Evolutionary conservation across 1,139 yeast species (phyloP).

Genomic region (Taphrina wiesneri): DNA sequence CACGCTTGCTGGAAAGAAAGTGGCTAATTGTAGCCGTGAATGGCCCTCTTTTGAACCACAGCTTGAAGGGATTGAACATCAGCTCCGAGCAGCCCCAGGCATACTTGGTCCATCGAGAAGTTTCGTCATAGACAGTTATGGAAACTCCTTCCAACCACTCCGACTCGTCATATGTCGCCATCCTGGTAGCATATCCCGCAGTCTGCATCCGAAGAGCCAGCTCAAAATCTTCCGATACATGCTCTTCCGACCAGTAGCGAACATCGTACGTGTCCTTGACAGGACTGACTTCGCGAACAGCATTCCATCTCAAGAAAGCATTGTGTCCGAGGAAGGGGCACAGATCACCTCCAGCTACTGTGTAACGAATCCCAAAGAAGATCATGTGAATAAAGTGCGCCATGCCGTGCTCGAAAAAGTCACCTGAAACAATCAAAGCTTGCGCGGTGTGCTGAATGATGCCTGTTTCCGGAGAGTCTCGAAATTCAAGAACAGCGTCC

Average conservation of each 20-base stretch:
- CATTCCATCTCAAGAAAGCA: conserved; percentile 38
- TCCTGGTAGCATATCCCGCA: conserved; percentile 35
- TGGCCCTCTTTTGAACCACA: conserved; percentile 35
- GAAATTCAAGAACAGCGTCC: conserved; percentile 38
- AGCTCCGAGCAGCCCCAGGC: conserved; percentile 39
- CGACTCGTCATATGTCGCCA: conserved; percentile 34
- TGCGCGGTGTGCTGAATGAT: conserved; percentile 38
- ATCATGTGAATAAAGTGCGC: conserved; percentile 39
- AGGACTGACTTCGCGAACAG: conserved; percentile 32
- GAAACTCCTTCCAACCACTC: conserved; percentile 39
- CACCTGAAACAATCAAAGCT: conserved; percentile 36
- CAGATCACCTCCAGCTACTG: conserved; percentile 38
- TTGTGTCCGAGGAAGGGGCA: conserved; percentile 39
- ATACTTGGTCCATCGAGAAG: conserved; percentile 39
- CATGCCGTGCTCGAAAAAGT: conserved; percentile 38
- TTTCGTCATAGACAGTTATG: conserved; percentile 38
- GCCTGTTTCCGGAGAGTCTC: conserved; percentile 38
- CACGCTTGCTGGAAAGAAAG: conserved; percentile 32
- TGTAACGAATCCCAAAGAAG: conserved; percentile 38
- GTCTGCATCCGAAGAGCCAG: conserved; percentile 38
- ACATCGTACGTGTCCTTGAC: not conserved
- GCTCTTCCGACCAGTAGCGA: conserved; percentile 38
- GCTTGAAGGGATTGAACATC: conserved; percentile 36
- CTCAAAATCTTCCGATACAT: conserved; percentile 39
- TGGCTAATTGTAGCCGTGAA: conserved; percentile 36